A percentile compares a stretch with the other conserved stretches of the same genome.
phyloP scores from a whole-genome alignment of 768 basidiomycete species.

The Neoboletus magnificus region DNA sequence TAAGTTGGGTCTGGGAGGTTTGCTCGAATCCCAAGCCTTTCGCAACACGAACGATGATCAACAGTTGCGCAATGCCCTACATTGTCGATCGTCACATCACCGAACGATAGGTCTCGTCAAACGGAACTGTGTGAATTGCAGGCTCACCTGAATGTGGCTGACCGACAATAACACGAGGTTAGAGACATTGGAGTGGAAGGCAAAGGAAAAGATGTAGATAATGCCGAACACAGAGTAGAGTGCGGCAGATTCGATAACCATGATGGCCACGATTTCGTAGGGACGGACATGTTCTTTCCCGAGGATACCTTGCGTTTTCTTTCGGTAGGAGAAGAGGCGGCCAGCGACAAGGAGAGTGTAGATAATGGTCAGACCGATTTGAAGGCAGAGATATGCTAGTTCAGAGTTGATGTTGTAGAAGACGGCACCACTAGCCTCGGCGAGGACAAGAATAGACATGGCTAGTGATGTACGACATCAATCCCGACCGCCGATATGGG shows the following conservation, averaged over 20 bases:
- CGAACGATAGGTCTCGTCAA: neutral
- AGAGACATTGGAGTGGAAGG: conserved; percentile 19
- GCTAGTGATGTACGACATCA: conserved; percentile 1
- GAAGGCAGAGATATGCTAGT: conserved; percentile 28
- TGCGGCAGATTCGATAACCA: conserved; percentile 37
- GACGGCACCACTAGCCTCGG: conserved; percentile 3
- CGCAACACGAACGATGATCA: conserved; percentile 38
- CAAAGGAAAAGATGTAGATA: conserved; percentile 33
- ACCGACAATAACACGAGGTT: conserved; percentile 35
- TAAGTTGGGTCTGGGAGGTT: neutral
- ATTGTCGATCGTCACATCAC: neutral
- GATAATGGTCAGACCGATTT: conserved; percentile 29
- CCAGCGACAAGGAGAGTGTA: conserved; percentile 30
- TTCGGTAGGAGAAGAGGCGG: conserved; percentile 27
- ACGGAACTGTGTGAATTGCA: neutral
- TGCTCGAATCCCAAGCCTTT: conserved; percentile 24
- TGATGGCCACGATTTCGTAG: conserved; percentile 29
- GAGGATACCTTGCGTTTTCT: conserved; percentile 8
- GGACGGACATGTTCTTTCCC: conserved; percentile 14
- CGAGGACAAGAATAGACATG: conserved; percentile 17
- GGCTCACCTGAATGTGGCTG: conserved; percentile 31
- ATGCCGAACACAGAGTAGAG: conserved; percentile 27
- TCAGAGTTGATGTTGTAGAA: conserved; percentile 21
- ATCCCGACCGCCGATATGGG: neutral
- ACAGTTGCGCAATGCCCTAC: conserved; percentile 34